A percentile compares a stretch with the other conserved stretches of the same genome.
Evolutionary conservation across 2,329 filamentous ascomycete genomes (phyloP).

Genomic region (Colletotrichum spaethianum): DNA sequence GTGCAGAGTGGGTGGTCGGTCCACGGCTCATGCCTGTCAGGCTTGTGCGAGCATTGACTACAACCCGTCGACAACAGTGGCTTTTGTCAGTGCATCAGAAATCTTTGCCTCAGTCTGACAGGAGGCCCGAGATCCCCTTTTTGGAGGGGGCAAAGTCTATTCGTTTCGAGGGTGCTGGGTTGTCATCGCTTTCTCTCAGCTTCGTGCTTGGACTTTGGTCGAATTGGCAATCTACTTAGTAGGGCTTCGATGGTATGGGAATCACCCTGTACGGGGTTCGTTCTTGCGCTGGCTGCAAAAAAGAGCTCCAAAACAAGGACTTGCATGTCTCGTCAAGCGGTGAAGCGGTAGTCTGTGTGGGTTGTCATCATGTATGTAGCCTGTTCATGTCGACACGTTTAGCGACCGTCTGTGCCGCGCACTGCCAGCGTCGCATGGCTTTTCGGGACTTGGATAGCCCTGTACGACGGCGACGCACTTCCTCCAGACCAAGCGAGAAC

Average conservation of each 20-base stretch:
- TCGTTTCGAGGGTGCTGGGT: background rate
- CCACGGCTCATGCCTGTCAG: constrained; percentile 30
- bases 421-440: constrained; percentile 32
- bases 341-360: constrained; percentile 30
- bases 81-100: constrained; percentile 38
- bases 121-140: constrained; percentile 27
- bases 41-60: constrained; percentile 30
- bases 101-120: constrained; percentile 37
- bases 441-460: constrained; percentile 37
- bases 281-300: constrained; percentile 7
- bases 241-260: constrained; percentile 25
- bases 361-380: constrained; percentile 10
- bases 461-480: constrained; percentile 21
- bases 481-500: constrained; percentile 26
- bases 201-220: constrained; percentile 33
- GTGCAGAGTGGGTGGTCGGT: constrained; percentile 9
- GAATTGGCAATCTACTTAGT: constrained; percentile 35
- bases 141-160: background rate
- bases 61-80: constrained; percentile 18
- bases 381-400: constrained; percentile 19
- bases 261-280: constrained; percentile 24
- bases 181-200: constrained; percentile 30
- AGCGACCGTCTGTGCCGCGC: constrained; percentile 32
- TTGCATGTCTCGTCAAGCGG: constrained; percentile 35
- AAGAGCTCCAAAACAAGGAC: constrained; percentile 32